Evolutionary conservation across 345 rosid genomes (phyloP).

Genomic region (Linum trigynum): DNA sequence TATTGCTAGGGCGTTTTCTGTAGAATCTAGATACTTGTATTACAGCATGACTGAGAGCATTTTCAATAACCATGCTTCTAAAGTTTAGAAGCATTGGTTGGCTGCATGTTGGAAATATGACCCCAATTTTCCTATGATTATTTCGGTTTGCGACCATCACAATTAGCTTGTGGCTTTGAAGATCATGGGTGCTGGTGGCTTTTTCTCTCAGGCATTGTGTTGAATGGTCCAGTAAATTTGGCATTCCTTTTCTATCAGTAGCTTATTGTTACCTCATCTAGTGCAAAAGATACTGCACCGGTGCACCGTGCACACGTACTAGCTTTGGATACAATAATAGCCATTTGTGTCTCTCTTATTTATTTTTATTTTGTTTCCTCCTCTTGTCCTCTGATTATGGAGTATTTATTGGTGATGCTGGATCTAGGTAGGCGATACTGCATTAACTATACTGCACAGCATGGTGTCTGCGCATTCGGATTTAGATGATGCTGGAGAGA

Average conservation of each 20-base stretch:
- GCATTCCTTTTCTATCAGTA: too few species aligned
- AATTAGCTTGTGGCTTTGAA: too few species aligned
- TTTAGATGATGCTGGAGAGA: constrained; percentile 98
- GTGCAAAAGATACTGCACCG: too few species aligned
- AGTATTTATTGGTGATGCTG: constrained; percentile 16
- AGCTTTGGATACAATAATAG: too few species aligned
- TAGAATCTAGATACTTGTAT: not conserved
- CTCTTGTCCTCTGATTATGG: not conserved
- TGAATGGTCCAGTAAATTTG: too few species aligned
- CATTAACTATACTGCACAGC: constrained; percentile 84
- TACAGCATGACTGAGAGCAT: not conserved
- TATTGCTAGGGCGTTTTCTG: constrained; percentile 4
- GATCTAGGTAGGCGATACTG: constrained; percentile 83
- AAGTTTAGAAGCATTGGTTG: not conserved
- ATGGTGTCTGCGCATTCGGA: constrained; percentile 99
- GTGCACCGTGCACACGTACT: too few species aligned
- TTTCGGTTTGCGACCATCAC: not conserved
- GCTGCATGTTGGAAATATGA: not conserved
- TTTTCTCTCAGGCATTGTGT: too few species aligned
- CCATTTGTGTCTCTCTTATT: not conserved
- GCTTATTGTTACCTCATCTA: too few species aligned
- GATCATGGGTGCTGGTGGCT: too few species aligned
- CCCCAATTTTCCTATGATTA: not conserved
- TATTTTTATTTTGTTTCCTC: not conserved
- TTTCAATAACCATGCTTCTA: not conserved